Conservation (phyloP, 116 monocot genomes). For the Trichopus zeylanicus region DNA sequence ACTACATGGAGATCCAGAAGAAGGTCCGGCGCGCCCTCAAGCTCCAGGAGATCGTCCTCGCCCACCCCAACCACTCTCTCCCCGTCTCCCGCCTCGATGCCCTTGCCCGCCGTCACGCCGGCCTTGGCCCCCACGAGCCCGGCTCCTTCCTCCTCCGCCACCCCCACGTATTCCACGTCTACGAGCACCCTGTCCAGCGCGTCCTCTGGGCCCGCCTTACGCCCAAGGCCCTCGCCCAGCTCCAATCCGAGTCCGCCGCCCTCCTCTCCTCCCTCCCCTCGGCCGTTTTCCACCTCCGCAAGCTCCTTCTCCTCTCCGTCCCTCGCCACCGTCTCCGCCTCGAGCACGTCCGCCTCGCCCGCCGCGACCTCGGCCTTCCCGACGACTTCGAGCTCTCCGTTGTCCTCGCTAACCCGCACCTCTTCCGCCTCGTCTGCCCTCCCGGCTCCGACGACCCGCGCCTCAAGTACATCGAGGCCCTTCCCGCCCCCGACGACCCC, state of each 20-base stretch:
- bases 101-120: conserved; percentile 59
- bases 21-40: conserved; percentile 62
- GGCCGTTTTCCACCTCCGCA: conserved; percentile 46
- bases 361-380: conserved; percentile 70
- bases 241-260: conserved; percentile 40
- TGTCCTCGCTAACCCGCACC: conserved; percentile 46
- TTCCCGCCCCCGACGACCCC: conserved; percentile 14
- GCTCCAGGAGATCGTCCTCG: conserved; percentile 57
- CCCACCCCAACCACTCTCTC: conserved; percentile 29
- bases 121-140: conserved; percentile 33
- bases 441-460: conserved; percentile 35
- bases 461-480: conserved; percentile 59
- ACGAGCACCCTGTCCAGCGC: conserved; percentile 91
- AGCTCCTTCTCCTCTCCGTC: conserved; percentile 64
- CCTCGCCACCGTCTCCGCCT: conserved; percentile 54
- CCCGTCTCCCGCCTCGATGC: conserved; percentile 64
- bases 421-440: conserved; percentile 54
- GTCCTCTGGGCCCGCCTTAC: conserved; percentile 74
- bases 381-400: conserved; percentile 93
- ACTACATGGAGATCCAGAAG: conserved; percentile 86
- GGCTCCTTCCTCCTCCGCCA: conserved; percentile 80
- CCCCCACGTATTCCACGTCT: conserved; percentile 86
- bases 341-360: conserved; percentile 73
- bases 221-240: conserved; percentile 40
- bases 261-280: conserved; percentile 28